Evolutionary conservation across 169 alveolate genomes (phyloP), one percentile per base, ranked within the genome.

Genomic region (Cytauxzoon felis): DNA sequence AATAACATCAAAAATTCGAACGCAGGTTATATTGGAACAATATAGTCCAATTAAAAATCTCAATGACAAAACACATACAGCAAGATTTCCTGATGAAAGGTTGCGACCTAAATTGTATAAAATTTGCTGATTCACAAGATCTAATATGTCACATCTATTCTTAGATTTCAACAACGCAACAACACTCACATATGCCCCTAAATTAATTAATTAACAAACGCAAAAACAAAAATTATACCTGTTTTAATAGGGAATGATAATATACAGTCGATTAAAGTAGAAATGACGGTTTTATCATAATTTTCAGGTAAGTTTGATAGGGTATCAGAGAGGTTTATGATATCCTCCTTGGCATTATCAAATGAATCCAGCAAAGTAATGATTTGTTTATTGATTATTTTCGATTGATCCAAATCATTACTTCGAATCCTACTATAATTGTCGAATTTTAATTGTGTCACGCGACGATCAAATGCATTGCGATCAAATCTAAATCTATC

Each of bases 171-270:
- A 54, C 1, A 75, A 9, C 23, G 80, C 85, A 5, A 64, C 47
- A 27, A 75, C 62, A 36, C 80, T 75, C 9, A 80, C 85, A 41
- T 75, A 75, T 7, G 82, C 82, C 23, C 53, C 70, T 59, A 30
- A 41, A 33, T 24, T 50, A 26, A 50, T 11, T 50, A 33, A 57
- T 32, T 7, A 23, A 21, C 23, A 33, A 32, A 8, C 11, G 32
- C 19, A 6, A 32, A 8, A 33, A 16, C 1, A 32, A 8, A 1
- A 5, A 1, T 0, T 2, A 8, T 49, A 63, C 75, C 85, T 5
- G 85, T 75, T 58, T 75, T 75, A 19, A 75, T 33, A 16, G 85
- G 78, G 52, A 75, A 75, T 8, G 71, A 57, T 40, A 65, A 78
- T 0, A 75, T 80, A 36, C 65, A 51, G 21, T 38, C 38, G 32